phyloP scores from a whole-genome alignment of 106 monocot species.

The Gastrodia elata region DNA sequence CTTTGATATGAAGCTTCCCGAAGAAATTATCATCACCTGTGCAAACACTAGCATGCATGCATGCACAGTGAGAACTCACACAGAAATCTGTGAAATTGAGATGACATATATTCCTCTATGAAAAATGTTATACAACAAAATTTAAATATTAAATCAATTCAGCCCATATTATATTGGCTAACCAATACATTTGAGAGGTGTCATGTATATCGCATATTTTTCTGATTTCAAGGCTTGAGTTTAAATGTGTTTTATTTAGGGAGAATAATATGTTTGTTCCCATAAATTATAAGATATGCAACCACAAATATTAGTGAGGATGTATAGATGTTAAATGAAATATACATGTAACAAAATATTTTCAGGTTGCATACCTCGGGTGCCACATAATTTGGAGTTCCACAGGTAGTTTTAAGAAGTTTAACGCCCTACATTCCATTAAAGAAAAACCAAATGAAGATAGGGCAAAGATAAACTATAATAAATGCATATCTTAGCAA shows the following conservation, averaged over 20 bases:
- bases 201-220: no score
- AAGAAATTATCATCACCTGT: background rate
- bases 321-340: conserved; percentile 5
- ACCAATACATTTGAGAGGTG: no score
- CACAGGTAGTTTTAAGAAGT: conserved; percentile 83
- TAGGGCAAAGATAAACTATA: background rate
- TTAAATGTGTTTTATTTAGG: no score
- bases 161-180: no score
- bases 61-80: background rate
- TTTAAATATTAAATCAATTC: no score
- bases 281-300: background rate
- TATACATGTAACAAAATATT: background rate
- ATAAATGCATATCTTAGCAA: background rate
- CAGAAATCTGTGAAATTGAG: background rate
- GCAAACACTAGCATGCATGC: background rate
- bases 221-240: no score
- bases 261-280: background rate
- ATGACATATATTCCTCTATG: background rate
- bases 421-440: conserved; percentile 41
- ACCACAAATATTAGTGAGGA: background rate
- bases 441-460: background rate
- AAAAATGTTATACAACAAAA: no score
- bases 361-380: conserved; percentile 60
- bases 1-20: background rate
- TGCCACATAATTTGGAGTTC: conserved; percentile 97